Conservation (phyloP, 2,329 filamentous ascomycete genomes). For the Sporothrix brunneoviolacea region DNA sequence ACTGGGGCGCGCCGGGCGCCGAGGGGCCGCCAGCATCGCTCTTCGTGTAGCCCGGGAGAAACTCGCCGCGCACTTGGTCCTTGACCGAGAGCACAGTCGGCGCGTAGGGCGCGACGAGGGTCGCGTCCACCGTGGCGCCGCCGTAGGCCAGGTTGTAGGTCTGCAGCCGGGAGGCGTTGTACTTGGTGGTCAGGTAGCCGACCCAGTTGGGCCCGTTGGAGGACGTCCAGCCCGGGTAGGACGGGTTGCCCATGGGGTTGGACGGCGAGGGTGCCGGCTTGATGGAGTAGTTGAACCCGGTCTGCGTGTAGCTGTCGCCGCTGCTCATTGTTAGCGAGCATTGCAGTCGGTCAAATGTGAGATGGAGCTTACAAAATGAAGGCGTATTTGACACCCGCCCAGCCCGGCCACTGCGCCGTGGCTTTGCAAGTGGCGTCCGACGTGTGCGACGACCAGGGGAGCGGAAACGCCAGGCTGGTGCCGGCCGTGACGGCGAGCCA, state of each 20-base stretch:
- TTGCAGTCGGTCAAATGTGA: not conserved
- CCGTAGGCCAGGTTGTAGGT: constrained; percentile 46
- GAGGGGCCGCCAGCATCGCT: constrained; percentile 12
- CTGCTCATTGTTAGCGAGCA: not conserved
- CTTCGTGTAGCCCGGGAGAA: constrained; percentile 26
- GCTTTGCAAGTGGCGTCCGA: constrained; percentile 1
- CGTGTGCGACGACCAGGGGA: not conserved
- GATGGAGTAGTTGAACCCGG: constrained; percentile 45
- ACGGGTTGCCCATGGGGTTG: constrained; percentile 56
- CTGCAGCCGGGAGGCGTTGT: constrained; percentile 36
- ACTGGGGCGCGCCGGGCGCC: constrained; percentile 28
- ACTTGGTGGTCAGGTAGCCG: constrained; percentile 35
- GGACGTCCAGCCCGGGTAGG: constrained; percentile 42
- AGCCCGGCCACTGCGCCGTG: constrained; percentile 14
- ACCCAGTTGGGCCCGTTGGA: constrained; percentile 43
- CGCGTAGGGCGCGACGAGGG: constrained; percentile 41
- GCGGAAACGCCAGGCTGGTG: not conserved
- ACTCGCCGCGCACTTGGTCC: constrained; percentile 42
- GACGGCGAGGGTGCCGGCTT: constrained; percentile 40
- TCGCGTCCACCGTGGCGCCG: constrained; percentile 43
- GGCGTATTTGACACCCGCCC: constrained; percentile 3
- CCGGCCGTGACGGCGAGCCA: not conserved
- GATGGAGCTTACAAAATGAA: constrained; percentile 16
- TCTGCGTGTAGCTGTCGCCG: constrained; percentile 17
- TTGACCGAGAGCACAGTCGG: constrained; percentile 43